Conservation (phyloP, 2,329 filamentous ascomycete species). For the Pezicula rhizophila region DNA sequence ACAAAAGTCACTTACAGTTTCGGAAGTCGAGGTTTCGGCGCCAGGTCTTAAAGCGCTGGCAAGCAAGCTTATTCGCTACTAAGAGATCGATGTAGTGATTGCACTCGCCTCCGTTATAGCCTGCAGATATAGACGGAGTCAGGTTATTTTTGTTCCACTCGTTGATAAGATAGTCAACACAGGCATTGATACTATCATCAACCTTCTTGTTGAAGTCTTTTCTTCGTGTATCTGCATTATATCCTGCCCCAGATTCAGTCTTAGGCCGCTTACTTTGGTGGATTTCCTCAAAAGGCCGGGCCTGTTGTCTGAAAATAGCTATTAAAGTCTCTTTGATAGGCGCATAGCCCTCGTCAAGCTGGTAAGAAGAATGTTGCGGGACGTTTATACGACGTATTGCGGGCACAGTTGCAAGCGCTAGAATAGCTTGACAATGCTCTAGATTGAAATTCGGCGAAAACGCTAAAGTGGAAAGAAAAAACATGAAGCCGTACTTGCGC, state of each 20-base stretch:
- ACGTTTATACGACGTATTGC: conserved; percentile 6
- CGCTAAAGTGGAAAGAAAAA: conserved; percentile 22
- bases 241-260: background rate
- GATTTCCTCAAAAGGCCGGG: background rate
- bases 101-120: too few relatives aligned
- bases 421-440: conserved; percentile 23
- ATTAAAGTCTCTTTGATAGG: background rate
- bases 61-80: background rate
- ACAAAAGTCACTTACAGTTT: background rate
- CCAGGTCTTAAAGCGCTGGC: conserved; percentile 4
- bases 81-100: conserved; percentile 2
- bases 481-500: conserved; percentile 24
- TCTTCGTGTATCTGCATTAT: background rate
- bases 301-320: background rate
- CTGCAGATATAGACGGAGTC: background rate
- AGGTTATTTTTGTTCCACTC: background rate
- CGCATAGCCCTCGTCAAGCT: conserved; percentile 11
- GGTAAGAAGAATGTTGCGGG: conserved; percentile 7
- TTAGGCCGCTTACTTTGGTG: background rate
- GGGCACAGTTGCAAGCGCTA: conserved; percentile 24
- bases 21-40: conserved; percentile 6
- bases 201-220: background rate
- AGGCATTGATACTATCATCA: background rate
- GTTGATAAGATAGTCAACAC: background rate
- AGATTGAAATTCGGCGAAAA: conserved; percentile 17